Evolutionary conservation across 768 basidiomycete genomes (phyloP).

Genomic region (Russula sp.): DNA sequence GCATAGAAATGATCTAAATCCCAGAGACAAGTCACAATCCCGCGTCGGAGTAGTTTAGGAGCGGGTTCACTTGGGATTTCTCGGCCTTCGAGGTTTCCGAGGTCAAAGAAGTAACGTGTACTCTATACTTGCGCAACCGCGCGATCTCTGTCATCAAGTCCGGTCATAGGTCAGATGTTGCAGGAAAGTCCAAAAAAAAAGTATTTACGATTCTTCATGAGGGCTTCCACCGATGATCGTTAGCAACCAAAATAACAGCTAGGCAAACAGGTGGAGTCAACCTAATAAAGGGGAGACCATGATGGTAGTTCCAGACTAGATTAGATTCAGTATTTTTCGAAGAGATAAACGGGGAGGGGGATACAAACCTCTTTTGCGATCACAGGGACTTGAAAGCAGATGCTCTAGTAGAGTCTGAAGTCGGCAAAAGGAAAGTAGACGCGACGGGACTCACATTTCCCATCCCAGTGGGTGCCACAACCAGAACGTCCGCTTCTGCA

Average conservation of each 20-base stretch:
- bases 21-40: neutral
- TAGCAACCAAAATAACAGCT: neutral
- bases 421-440: neutral
- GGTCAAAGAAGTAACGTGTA: slow-evolving; percentile 55
- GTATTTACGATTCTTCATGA: slow-evolving; percentile 74
- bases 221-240: slow-evolving; percentile 37
- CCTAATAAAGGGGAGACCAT: slow-evolving; percentile 75
- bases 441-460: slow-evolving; percentile 55
- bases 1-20: slow-evolving; percentile 56
- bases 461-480: slow-evolving; percentile 84
- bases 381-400: slow-evolving; percentile 85
- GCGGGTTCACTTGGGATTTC: slow-evolving; percentile 44
- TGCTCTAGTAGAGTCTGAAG: slow-evolving; percentile 44
- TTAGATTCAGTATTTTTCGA: neutral
- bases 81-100: slow-evolving; percentile 58
- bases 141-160: slow-evolving; percentile 48
- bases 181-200: neutral
- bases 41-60: neutral
- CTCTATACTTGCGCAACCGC: slow-evolving; percentile 45
- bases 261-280: slow-evolving; percentile 30
- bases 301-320: slow-evolving; percentile 56
- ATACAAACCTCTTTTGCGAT: slow-evolving; percentile 49
- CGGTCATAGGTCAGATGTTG: neutral
- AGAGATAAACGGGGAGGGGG: neutral
- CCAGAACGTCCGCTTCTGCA: slow-evolving; percentile 65